Base-by-base conservation (phyloP, 192 early-diverging fungal genomes). In the Geranomyces michiganensis region DNA sequence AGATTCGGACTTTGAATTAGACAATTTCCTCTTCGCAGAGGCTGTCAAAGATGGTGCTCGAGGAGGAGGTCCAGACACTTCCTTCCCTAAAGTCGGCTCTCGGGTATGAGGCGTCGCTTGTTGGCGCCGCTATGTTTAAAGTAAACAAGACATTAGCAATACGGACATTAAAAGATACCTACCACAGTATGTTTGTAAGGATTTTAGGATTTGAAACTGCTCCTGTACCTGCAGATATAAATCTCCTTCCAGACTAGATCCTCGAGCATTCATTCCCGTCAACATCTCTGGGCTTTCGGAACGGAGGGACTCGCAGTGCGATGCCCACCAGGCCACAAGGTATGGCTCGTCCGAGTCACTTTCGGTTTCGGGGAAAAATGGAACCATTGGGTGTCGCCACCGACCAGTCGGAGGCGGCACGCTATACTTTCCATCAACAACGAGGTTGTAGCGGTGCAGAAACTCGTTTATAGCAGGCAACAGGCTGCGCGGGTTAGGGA, bases 361-460 rank as follows among this genome's bases (percentile, higher is more conserved):
- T 29, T 45, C 62, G 17, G 19, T 17, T 32, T 60, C 58, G 5
- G 22, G 14, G 41, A 29, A 60, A 19, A 19, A 33, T 5, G 22
- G 58, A 19, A 33, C 31, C 58, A 60, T 27, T 7, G 58, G 58
- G 58, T 27, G 29, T 4, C 29, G 17, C 29, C 24, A 60, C 5
- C 29, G 58, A 19, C 29, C 29, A 3, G 58, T 60, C 21, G 58
- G 58, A 27, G 62, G 62, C 41, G 62, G 62, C 8, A 64, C 62
- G 4, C 10, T n/a, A 22, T 24, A 64, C n/a, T 64, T 64, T 1
- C 62, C 62, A 29, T 64, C 62, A 36, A 64, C 62, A 14, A 64
- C 62, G n/a, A 64, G 62, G 44, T 64, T 64, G 62, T 45, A 64
- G 15, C 62, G 33, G 21, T 64, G 33, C 41, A 64, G 44, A 44